Conservation (phyloP, 2,329 filamentous ascomycete species). For the Penicillium glabrum region DNA sequence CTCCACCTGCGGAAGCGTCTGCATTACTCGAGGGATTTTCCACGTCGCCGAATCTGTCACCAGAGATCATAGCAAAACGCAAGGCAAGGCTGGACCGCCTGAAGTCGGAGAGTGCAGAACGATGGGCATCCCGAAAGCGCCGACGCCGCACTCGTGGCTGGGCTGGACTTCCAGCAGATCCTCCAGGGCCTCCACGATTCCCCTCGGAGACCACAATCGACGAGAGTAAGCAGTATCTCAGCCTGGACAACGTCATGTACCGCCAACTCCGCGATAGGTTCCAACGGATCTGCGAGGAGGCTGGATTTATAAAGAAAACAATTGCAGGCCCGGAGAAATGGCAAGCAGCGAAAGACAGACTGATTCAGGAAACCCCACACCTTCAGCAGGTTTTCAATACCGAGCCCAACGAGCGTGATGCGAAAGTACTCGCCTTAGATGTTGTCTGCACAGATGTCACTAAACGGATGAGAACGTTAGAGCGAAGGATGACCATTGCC, state of each 20-base stretch:
- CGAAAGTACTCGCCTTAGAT: conserved; percentile 70
- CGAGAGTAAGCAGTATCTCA: conserved; percentile 70
- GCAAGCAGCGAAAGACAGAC: conserved; percentile 67
- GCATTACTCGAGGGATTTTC: conserved; percentile 15
- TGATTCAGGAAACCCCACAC: conserved; percentile 65
- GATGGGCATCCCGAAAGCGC: conserved; percentile 64
- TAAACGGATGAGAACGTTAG: conserved; percentile 69
- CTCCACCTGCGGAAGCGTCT: conserved; percentile 22
- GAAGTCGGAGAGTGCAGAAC: conserved; percentile 61
- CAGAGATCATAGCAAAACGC: conserved; percentile 53
- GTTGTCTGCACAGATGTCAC: conserved; percentile 80
- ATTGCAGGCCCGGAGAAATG: conserved; percentile 70
- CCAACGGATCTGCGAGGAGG: conserved; percentile 66
- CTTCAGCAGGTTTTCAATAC: conserved; percentile 63
- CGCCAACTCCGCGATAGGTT: conserved; percentile 66
- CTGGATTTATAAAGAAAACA: conserved; percentile 72
- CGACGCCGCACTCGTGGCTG: conserved; percentile 68
- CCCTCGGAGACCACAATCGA: conserved; percentile 81
- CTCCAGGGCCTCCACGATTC: conserved; percentile 69
- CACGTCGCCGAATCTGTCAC: conserved; percentile 38
- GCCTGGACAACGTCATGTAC: conserved; percentile 64
- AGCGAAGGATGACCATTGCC: conserved; percentile 67
- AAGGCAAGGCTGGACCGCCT: conserved; percentile 56
- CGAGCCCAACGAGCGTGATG: conserved; percentile 58
- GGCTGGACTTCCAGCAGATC: conserved; percentile 66